These are phyloP conservation scores for Phylloporus rhodoxanthus DNA, from an alignment of 768 basidiomycete species.

Conservation along the genomic window DNA sequence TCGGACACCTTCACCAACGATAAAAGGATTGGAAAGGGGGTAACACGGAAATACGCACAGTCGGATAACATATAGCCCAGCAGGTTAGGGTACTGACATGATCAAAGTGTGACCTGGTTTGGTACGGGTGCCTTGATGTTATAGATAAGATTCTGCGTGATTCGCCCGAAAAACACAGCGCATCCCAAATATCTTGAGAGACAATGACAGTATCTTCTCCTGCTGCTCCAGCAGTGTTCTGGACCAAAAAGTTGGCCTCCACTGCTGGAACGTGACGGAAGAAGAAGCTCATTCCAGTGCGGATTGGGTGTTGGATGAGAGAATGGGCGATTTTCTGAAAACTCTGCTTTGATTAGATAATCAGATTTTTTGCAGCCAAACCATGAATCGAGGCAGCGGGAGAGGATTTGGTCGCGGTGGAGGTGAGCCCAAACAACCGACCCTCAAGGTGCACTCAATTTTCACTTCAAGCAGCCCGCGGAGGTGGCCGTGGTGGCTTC, in stretches of 20 bases:
- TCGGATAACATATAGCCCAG: conserved; percentile 33
- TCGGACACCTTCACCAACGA: conserved; percentile 28
- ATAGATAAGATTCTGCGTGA: conserved; percentile 20
- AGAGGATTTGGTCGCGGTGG: conserved; percentile 55
- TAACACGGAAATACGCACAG: conserved; percentile 29
- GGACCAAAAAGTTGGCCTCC: conserved; percentile 27
- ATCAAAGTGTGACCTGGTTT: not conserved
- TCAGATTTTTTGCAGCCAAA: not conserved
- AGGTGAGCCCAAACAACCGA: conserved; percentile 26
- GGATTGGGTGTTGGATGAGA: not conserved
- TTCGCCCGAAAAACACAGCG: conserved; percentile 15
- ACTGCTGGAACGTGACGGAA: conserved; percentile 24
- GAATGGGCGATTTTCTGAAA: not conserved
- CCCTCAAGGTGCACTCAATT: not conserved
- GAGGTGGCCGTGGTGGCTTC: conserved; percentile 65
- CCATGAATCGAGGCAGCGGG: conserved; percentile 48
- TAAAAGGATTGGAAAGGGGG: conserved; percentile 14
- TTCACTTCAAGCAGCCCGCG: conserved; percentile 39
- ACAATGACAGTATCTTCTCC: conserved; percentile 28
- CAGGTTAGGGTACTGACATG: conserved; percentile 22
- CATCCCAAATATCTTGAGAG: conserved; percentile 30
- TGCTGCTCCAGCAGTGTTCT: conserved; percentile 1
- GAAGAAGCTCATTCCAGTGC: conserved; percentile 32
- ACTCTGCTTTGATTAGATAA: conserved; percentile 23
- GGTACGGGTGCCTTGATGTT: conserved; percentile 14